Base-by-base conservation (phyloP, 345 rosid species). In the Brassica rapa region DNA sequence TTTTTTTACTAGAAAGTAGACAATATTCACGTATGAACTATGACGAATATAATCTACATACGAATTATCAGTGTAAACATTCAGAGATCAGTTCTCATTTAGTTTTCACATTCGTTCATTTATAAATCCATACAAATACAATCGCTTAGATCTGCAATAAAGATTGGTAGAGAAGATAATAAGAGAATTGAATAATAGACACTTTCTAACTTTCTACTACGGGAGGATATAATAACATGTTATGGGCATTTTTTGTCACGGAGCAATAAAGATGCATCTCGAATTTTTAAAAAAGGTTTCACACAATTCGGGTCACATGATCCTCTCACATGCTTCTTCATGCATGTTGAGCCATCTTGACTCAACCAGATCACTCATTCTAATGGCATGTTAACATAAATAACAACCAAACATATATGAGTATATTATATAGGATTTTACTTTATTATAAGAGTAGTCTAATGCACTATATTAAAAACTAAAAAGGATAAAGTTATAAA, bases 281-380 rank as follows among this genome's bases (percentile, higher is more conserved):
- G 16, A 41, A 9, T 4, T 70, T 57, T 24, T 53, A 6, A 16
- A 53, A 53, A 23, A 24, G 63, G 24, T 24, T 57, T 21, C 55
- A 73, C 59, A 62, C 59, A 73, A 23, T 51, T 73, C 62, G 75
- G 65, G 27, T 79, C 78, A 73, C 82, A 73, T 79, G 70, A 49
- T 73, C 70, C 68, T 72, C 68, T 66, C 82, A 78, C 77, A 79
- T 79, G 78, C 70, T 74, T 62, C 65, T 29, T 68, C 73, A 73
- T 65, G 74, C 78, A 68, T 79, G 16, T 61, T 62, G 78, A 73
- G 62, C 77, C 8, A 69, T 55, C 73, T 78, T 37, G 55, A 49
- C 77, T 72, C 78, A 68, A 68, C 71, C 74, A 51, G 63, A 68
- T 68, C 43, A 79, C 49, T 46, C 70, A 61, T 64, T 7, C 25